Evolutionary conservation across 164 flowering plant species (phyloP), one percentile per base, ranked within the genome.

Genomic region (Akebia trifoliata): DNA sequence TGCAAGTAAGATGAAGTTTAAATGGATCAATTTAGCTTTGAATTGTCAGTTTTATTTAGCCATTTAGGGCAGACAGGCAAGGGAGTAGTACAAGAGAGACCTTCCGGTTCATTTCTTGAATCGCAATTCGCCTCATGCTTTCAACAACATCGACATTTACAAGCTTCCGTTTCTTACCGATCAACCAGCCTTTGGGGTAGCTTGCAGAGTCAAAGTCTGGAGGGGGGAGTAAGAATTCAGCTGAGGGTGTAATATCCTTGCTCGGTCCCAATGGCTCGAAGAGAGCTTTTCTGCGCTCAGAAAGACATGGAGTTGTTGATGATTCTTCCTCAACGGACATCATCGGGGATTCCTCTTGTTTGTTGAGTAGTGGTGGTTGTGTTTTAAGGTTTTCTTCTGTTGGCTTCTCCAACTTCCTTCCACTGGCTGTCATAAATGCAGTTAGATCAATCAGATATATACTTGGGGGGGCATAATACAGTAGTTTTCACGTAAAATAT

Each of bases 61-160:
- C 21, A 29, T 34, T 46, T 11, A 58, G 11, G 61, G 32, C 40
- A 2, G 25, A 25, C 17, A 26, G 4, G 2, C 4, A 12, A 29
- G 18, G 15, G 7, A 28, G 43, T n/a, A n/a, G n/a, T n/a, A n/a
- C n/a, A n/a, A n/a, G n/a, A 9, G 44, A 44, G 51, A 92, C 98
- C 93, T 92, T 92, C 69, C 98, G 69, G 76, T 92, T 88, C 90
- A 92, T 88, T 69, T 92, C 98, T 52, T 86, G 98, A 20, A 92
- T 74, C 2, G 98, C 98, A 65, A 88, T 86, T 65, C 90, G 75
- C 8, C 96, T 67, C 98, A 92, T 92, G 71, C 93, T 88, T 64
- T 92, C 98, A 17, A 92, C 98, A 30, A 92, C 96, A 65, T 92
- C 96, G n/a, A 86, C 95, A 68, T 92, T 92, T 4, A 92, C 98